Evolutionary conservation across 345 rosid species (phyloP), one percentile per base, ranked within the genome.

Genomic region (Cochlearia excelsa): DNA sequence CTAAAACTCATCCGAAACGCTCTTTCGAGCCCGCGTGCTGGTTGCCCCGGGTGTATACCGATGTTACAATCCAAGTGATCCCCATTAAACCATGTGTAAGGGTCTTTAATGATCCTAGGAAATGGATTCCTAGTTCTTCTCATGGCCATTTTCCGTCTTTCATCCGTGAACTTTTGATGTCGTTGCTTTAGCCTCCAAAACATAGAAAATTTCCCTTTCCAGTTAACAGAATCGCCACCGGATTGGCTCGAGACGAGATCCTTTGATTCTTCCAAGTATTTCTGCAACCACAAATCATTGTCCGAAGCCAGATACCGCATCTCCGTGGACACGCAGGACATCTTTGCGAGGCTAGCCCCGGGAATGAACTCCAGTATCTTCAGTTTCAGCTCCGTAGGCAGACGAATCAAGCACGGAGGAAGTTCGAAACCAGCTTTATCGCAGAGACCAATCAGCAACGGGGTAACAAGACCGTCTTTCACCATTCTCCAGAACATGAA

Each of bases 401-500:
- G 72, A 8, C 71, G 43, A 67, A 71, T 76, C 63, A 84, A 72
- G 54, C 96, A 85, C 0, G 90, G 75, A 0, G 88, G 96, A 54
- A 65, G 74, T 16, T 51, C 57, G 71, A 85, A 75, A 31, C 82
- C 81, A 39, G 77, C 38, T 67, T 68, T 78, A n/a, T 79, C 75
- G 30, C 83, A 79, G 7, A 87, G 76, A 64, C 73, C 82, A 8
- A 82, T 82, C 63, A 81, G 63, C 74, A 87, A 70, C 10, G 89
- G 94, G 41, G 70, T 77, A 6, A 66, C 85, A 65, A 88, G 74
- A 28, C 79, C 80, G 65, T 91, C 90, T 66, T 88, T 88, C 4
- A 84, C 88, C 57, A 71, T 65, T 69, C 81, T 88, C 96, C 90
- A 91, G 33, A 82, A 82, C 71, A 80, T 61, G 26, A 89, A 84